These are phyloP conservation scores for Fusarium sp. DNA, from an alignment of 2,329 filamentous ascomycete genomes.

Conservation along the genomic window DNA sequence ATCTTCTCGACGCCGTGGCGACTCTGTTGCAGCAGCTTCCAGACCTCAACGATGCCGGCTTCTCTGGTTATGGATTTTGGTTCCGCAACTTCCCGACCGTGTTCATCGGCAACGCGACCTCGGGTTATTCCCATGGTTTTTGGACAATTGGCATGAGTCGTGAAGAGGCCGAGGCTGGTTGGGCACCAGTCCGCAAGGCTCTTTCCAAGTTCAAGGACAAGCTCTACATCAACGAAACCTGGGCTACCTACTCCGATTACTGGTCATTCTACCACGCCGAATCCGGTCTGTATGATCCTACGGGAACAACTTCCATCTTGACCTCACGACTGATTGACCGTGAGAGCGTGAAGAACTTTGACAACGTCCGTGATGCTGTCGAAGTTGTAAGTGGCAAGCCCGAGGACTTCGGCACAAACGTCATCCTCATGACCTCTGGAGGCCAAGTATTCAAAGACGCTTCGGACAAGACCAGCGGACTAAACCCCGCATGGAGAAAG, in stretches of 20 bases:
- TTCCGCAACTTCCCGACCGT: slow-evolving; percentile 23
- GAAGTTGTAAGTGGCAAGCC: slow-evolving; percentile 33
- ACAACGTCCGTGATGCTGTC: slow-evolving; percentile 7
- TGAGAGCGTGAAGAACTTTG: not conserved
- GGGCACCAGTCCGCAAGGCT: slow-evolving; percentile 16
- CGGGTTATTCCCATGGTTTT: slow-evolving; percentile 26
- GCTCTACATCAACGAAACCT: slow-evolving; percentile 31
- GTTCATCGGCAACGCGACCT: slow-evolving; percentile 32
- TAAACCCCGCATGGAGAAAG: slow-evolving; percentile 23
- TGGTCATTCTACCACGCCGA: slow-evolving; percentile 31
- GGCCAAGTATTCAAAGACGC: slow-evolving; percentile 33
- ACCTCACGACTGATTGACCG: slow-evolving; percentile 28
- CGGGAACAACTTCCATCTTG: slow-evolving; percentile 16
- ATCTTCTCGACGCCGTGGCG: slow-evolving; percentile 21
- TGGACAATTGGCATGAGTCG: slow-evolving; percentile 15
- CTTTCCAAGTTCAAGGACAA: slow-evolving; percentile 21
- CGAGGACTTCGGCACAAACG: slow-evolving; percentile 15
- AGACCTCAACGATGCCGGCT: slow-evolving; percentile 36
- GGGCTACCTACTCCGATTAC: slow-evolving; percentile 29
- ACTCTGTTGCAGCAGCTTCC: slow-evolving; percentile 14
- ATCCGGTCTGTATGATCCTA: slow-evolving; percentile 19
- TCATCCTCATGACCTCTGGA: slow-evolving; percentile 26
- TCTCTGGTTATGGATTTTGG: slow-evolving; percentile 33
- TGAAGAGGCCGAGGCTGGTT: slow-evolving; percentile 15
- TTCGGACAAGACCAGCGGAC: slow-evolving; percentile 16